Base-by-base conservation (phyloP, 2,329 filamentous ascomycete genomes). In the Phaeosphaeria sp. region DNA sequence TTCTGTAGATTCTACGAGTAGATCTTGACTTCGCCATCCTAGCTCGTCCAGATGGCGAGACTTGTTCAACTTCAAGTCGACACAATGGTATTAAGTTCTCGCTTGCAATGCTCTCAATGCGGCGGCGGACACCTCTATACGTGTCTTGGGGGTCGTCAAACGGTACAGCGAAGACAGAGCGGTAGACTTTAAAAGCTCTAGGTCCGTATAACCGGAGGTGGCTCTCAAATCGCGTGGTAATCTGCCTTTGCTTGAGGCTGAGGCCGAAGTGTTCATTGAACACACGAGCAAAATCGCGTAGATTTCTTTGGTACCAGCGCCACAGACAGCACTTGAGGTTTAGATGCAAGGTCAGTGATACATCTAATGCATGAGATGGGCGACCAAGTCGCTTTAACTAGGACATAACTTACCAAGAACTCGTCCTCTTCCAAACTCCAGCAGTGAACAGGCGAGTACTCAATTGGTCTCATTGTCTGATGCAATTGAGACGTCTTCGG, bases 261-360 rank as follows among this genome's bases (percentile, higher is more conserved):
- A 39, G 47, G 27, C 30, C 47, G 0, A 56, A 59, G 2, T 58
- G 36, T 0, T 44, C n/a, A 13, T 68, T 68, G 53, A 66, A 68
- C 0, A 60, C 22, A 0, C 41, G n/a, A 0, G 59, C 48, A 3
- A 54, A 62, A 1, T n/a, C 30, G 5, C 2, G 17, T 1, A 21
- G 15, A 0, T 46, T 2, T 17, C 42, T 17, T 0, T 20, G 10
- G 4, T 60, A 67, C 49, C 58, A 69, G 11, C 65, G 47, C 2
- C 58, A 58, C 0, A 69, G n/a, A 9, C 0, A 63, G n/a, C 33
- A 0, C 56, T 57, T 17, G 15, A 17, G 18, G 21, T 39, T 23
- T 25, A 7, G 43, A 15, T 13, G 18, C 10, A 27, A 5, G 27
- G 17, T 47, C 22, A 43, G 44, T 27, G 9, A 47, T 11, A 23